Conservation (phyloP, 208 protist species). For the Porcisia hertigi region DNA sequence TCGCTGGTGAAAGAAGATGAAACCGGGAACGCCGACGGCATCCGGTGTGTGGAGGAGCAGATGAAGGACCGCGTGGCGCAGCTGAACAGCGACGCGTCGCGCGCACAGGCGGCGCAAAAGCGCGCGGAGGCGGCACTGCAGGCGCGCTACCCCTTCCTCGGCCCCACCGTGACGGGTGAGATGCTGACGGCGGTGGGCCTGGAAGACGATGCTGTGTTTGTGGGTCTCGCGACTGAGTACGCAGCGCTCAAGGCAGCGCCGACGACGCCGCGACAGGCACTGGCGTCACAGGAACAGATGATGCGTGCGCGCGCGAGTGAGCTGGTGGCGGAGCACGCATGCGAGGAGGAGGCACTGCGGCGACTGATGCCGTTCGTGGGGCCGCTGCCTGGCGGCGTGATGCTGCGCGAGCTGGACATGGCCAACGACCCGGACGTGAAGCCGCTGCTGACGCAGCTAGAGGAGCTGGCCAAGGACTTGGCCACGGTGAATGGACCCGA, state of each 20-base stretch:
- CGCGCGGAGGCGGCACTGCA: background rate
- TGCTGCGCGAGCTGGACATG: conserved; percentile 40
- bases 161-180: background rate
- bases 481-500: conserved; percentile 24
- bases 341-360: conserved; percentile 31
- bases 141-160: conserved; percentile 1
- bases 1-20: conserved; percentile 36
- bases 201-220: conserved; percentile 2
- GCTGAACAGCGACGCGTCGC: conserved; percentile 30
- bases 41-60: conserved; percentile 51
- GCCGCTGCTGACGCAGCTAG: conserved; percentile 35
- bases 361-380: conserved; percentile 30
- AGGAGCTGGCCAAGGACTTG: conserved; percentile 37
- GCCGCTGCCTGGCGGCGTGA: conserved; percentile 26
- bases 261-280: background rate
- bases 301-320: conserved; percentile 29
- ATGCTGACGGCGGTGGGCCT: background rate
- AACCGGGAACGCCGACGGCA: conserved; percentile 28
- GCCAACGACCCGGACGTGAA: conserved; percentile 28
- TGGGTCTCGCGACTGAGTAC: background rate
- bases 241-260: background rate
- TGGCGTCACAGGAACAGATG: conserved; percentile 21
- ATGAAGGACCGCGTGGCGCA: conserved; percentile 42
- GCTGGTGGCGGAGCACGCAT: conserved; percentile 18
- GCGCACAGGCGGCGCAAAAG: conserved; percentile 1